A percentile compares a stretch with the other conserved stretches of the same genome.
phyloP scores from a whole-genome alignment of 371 early-diverging fungal genomes.

The Mortierella sp. region DNA sequence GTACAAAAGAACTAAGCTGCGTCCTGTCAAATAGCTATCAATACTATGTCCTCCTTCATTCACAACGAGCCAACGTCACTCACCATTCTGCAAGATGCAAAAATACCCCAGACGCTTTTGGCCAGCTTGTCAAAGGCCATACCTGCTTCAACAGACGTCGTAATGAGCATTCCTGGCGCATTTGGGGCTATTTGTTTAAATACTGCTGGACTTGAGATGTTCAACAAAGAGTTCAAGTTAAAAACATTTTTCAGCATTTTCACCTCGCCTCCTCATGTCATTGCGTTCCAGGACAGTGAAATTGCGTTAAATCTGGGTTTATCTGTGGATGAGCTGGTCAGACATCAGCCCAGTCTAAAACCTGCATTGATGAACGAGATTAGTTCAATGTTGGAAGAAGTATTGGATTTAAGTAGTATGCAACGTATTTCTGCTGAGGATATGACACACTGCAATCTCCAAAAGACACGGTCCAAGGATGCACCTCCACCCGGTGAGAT shows the following conservation, averaged over 20 bases:
- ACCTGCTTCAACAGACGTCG: slow-evolving; percentile 80
- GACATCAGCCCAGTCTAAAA: slow-evolving; percentile 93
- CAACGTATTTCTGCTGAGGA: slow-evolving; percentile 60
- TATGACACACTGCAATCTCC: slow-evolving; percentile 57
- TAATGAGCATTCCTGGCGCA: slow-evolving; percentile 89
- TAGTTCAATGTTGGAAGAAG: slow-evolving; percentile 70
- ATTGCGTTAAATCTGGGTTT: slow-evolving; percentile 84
- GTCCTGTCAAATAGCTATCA: slow-evolving; percentile 69
- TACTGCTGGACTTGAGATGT: slow-evolving; percentile 83
- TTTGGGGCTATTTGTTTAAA: slow-evolving; percentile 98
- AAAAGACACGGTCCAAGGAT: slow-evolving; percentile 30
- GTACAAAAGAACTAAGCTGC: background rate
- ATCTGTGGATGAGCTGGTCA: slow-evolving; percentile 93
- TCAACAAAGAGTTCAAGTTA: slow-evolving; percentile 79
- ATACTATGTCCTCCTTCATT: slow-evolving; percentile 94
- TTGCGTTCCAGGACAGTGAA: slow-evolving; percentile 85
- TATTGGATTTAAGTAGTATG: slow-evolving; percentile 61
- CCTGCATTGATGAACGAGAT: slow-evolving; percentile 77
- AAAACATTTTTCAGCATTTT: slow-evolving; percentile 81
- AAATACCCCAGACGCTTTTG: slow-evolving; percentile 88
- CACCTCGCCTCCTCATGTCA: slow-evolving; percentile 79
- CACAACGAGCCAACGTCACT: slow-evolving; percentile 97
- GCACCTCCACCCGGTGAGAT: slow-evolving; percentile 38
- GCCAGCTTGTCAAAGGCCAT: slow-evolving; percentile 73
- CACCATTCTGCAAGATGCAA: slow-evolving; percentile 90